phyloP scores from a whole-genome alignment of 768 basidiomycete genomes.

The Lactarius sp. region DNA sequence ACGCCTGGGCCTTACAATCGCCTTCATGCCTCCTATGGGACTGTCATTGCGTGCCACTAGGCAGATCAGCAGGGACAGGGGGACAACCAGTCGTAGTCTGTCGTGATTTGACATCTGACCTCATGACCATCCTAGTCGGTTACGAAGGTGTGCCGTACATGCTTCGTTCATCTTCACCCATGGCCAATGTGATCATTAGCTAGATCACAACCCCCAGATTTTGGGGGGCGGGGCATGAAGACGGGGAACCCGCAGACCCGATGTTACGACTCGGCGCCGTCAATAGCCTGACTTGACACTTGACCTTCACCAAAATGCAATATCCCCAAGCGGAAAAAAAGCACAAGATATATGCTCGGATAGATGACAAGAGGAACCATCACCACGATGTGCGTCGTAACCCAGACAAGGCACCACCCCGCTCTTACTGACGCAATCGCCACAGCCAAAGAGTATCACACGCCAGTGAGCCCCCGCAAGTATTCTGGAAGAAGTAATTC shows the following conservation, averaged over 20 bases:
- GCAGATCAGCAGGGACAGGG: not conserved
- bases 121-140: not conserved
- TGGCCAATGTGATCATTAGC: not conserved
- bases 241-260: not conserved
- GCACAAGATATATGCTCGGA: not conserved
- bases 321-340: too few relatives aligned
- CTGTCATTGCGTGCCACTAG: not conserved
- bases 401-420: not conserved
- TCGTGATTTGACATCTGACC: not conserved
- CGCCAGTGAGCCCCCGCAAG: constrained; percentile 30
- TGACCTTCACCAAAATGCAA: not conserved
- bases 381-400: not conserved
- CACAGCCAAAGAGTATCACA: constrained; percentile 9
- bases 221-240: not conserved
- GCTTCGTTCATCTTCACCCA: not conserved
- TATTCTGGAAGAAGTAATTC: constrained; percentile 28
- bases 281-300: not conserved
- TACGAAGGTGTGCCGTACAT: not conserved
- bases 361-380: not conserved
- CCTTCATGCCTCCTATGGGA: not conserved
- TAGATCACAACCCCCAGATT: not conserved
- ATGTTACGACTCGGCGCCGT: not conserved
- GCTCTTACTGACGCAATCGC: not conserved
- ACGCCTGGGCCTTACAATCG: not conserved
- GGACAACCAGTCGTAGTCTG: not conserved